Evolutionary conservation across 345 rosid species (phyloP).

Genomic region (Aurinia saxatilis): DNA sequence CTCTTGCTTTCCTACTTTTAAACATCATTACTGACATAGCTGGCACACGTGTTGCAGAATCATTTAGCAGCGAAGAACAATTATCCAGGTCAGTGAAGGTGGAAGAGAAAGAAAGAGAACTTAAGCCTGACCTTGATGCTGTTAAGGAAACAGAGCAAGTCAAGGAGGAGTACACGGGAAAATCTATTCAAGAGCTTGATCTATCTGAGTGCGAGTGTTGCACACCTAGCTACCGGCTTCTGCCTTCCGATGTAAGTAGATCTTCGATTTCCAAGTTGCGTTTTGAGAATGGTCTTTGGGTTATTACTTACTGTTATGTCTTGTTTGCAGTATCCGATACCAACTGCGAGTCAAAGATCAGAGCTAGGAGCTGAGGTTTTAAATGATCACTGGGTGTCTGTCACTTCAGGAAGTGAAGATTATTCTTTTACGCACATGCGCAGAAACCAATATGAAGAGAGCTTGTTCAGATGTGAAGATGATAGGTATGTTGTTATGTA

Average conservation of each 20-base stretch:
- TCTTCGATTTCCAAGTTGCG: background rate
- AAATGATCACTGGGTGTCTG: slow-evolving; percentile 98
- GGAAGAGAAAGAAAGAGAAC: slow-evolving; percentile 72
- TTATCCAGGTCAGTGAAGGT: slow-evolving; percentile 46
- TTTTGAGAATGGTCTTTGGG: background rate
- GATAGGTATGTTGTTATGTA: slow-evolving; percentile 48
- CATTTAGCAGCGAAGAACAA: slow-evolving; percentile 48
- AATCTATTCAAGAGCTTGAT: slow-evolving; percentile 96
- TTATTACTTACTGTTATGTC: background rate
- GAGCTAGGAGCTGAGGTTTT: slow-evolving; percentile 66
- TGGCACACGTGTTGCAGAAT: slow-evolving; percentile 42
- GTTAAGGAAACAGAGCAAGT: slow-evolving; percentile 61
- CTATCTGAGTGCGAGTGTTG: slow-evolving; percentile 84
- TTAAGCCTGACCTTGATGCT: slow-evolving; percentile 54
- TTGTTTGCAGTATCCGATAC: slow-evolving; percentile 68
- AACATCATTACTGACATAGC: slow-evolving; percentile 17
- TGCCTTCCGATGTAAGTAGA: slow-evolving; percentile 73
- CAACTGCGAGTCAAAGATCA: slow-evolving; percentile 64
- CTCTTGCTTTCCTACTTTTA: slow-evolving; percentile 1
- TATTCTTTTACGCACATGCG: slow-evolving; percentile 98
- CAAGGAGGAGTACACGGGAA: slow-evolving; percentile 68
- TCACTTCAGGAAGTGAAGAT: slow-evolving; percentile 98
- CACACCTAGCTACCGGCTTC: slow-evolving; percentile 91
- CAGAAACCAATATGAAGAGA: slow-evolving; percentile 91
- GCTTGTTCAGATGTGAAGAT: slow-evolving; percentile 96